Base-by-base conservation (phyloP, 2,329 filamentous ascomycete species). In the Botrytis deweyae region DNA sequence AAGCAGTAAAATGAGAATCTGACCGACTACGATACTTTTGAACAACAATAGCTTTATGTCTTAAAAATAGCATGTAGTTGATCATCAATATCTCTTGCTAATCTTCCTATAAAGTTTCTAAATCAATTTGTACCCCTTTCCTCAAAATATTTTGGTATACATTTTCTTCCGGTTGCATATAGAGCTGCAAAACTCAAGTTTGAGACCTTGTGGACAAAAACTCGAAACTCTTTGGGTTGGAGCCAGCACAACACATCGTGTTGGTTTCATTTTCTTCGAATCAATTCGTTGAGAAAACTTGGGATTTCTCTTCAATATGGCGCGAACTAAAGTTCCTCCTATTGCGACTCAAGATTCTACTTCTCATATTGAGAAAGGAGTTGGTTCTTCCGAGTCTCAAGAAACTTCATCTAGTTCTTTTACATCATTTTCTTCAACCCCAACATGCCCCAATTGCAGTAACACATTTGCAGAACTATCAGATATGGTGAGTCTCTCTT, bases 391-490 rank as follows among this genome's bases (percentile, higher is more conserved):
- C 65, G 44, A 74, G 70, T 63, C 61, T 44, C 67, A 72, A 49
- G 72, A 64, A 49, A 76, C 75, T 44, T 59, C 74, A 40, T 72
- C 69, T 14, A 70, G 33, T 72, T 73, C 69, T 33, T 68, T 44
- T 36, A 70, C 73, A 20, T 72, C 75, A 7, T 59, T 55, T 66
- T 61, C 73, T 29, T 65, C 66, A 59, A 75, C 66, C 8, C 46
- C 71, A 40, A 72, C 49, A 20, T 77, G 75, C 64, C 74, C 66
- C 25, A 70, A 71, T 62, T 77, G 76, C 69, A 66, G 33, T 40
- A 44, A 20, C 36, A 66, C 33, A n/a, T 71, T 76, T 33, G 9
- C 62, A 22, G 67, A 75, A 18, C 63, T 73, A 52, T 73, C 75
- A 64, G 49, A 67, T 42, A 58, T 38, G 44, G 75, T 76, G 44